These are phyloP conservation scores for Pilobolus umbonatus DNA, from an alignment of 192 early-diverging fungal species.

Conservation along the genomic window DNA sequence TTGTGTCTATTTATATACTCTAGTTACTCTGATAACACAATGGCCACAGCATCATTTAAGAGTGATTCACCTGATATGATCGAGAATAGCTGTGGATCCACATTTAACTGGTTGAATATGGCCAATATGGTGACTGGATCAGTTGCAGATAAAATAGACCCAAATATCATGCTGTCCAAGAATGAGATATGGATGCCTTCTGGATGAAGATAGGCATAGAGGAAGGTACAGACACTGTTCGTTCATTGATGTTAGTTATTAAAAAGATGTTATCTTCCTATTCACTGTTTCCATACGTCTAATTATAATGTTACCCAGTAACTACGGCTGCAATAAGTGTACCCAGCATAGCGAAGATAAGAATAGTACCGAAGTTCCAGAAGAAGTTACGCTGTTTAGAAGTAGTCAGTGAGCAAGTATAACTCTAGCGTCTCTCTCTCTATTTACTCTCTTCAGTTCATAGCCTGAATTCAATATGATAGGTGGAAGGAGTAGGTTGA, in stretches of 20 bases:
- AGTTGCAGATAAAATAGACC: conserved; percentile 91
- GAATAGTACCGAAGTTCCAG: conserved; percentile 82
- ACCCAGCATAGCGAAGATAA: conserved; percentile 91
- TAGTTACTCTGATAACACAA: conserved; percentile 83
- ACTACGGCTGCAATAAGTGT: conserved; percentile 89
- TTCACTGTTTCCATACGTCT: background rate
- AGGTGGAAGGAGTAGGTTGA: conserved; percentile 94
- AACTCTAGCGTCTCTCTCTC: background rate
- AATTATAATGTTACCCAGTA: conserved; percentile 58
- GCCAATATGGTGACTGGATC: conserved; percentile 96
- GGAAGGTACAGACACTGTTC: conserved; percentile 56
- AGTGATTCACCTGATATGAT: conserved; percentile 96
- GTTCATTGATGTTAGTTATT: background rate
- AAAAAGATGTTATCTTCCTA: background rate
- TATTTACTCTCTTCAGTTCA: conserved; percentile 79
- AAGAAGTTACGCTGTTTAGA: conserved; percentile 68
- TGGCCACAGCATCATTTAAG: conserved; percentile 96
- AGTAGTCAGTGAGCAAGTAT: background rate
- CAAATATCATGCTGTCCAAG: conserved; percentile 92
- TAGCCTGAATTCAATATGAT: conserved; percentile 98
- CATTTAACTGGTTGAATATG: conserved; percentile 88
- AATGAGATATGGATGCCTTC: conserved; percentile 69
- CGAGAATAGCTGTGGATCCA: conserved; percentile 92
- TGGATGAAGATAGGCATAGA: conserved; percentile 65
- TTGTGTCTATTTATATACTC: background rate